Conservation (phyloP, 805 yeast genomes). For the Myxozyma mucilagina region DNA sequence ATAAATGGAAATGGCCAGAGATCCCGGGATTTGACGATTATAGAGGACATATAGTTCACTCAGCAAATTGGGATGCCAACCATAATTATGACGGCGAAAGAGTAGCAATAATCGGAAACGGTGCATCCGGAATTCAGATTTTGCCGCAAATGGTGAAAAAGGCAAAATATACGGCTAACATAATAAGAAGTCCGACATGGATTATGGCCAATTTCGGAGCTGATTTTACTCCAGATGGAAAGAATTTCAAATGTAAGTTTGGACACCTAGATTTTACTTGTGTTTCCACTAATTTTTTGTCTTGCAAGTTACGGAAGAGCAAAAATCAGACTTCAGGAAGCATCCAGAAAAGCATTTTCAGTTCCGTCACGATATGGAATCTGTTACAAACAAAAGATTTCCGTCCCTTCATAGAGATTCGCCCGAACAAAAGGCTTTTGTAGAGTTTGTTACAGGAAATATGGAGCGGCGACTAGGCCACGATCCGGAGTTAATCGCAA, state of each 20-base stretch:
- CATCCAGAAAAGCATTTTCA: slow-evolving; percentile 25
- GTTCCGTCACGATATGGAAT: slow-evolving; percentile 34
- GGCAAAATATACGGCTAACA: slow-evolving; percentile 34
- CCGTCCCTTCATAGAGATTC: slow-evolving; percentile 10
- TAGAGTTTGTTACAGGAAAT: neutral
- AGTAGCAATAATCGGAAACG: slow-evolving; percentile 42
- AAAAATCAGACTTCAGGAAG: slow-evolving; percentile 19
- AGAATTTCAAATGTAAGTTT: slow-evolving; percentile 5
- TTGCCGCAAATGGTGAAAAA: slow-evolving; percentile 34
- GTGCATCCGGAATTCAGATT: slow-evolving; percentile 43
- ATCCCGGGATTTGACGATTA: slow-evolving; percentile 37
- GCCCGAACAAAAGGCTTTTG: slow-evolving; percentile 11
- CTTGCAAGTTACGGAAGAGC: slow-evolving; percentile 14
- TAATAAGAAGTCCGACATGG: slow-evolving; percentile 31
- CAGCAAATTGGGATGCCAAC: slow-evolving; percentile 29
- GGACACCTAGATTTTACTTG: too few species aligned
- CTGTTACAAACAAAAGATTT: slow-evolving; percentile 12
- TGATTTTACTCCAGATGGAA: slow-evolving; percentile 17
- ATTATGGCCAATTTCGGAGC: slow-evolving; percentile 16
- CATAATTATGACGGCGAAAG: slow-evolving; percentile 24
- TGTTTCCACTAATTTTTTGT: neutral
- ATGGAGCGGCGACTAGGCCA: slow-evolving; percentile 5
- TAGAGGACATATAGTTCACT: slow-evolving; percentile 39
- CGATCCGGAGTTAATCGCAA: slow-evolving; percentile 15
- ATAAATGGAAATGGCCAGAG: slow-evolving; percentile 37